Conservation (phyloP, 1,284 basidiomycete genomes). For the Abortiporus biennis region DNA sequence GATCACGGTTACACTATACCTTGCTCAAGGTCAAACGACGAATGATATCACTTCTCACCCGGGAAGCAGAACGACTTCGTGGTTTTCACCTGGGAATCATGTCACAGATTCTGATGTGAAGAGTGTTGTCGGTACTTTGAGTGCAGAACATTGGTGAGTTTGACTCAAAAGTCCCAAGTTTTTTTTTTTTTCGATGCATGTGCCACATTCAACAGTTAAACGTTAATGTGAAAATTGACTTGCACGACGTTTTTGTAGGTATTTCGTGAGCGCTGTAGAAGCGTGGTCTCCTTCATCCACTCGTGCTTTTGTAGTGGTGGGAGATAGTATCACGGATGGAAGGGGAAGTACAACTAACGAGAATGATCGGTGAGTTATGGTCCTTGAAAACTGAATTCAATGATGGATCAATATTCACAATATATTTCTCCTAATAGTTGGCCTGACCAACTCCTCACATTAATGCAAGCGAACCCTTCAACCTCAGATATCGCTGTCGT, state of each 20-base stretch:
- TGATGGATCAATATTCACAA: neutral
- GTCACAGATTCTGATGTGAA: constrained; percentile 26
- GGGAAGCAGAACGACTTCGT: constrained; percentile 41
- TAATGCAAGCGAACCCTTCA: constrained; percentile 30
- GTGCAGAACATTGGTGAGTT: constrained; percentile 37
- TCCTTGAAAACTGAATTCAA: no score
- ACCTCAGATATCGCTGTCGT: constrained; percentile 33
- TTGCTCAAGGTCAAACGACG: constrained; percentile 32
- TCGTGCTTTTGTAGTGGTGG: constrained; percentile 36
- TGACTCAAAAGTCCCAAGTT: no score
- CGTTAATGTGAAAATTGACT: no score
- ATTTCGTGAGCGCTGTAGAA: constrained; percentile 38
- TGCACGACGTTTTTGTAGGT: constrained; percentile 26
- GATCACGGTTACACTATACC: constrained; percentile 35
- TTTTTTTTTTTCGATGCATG: no score
- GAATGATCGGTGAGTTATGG: constrained; percentile 29
- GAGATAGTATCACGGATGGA: constrained; percentile 46
- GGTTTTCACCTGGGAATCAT: constrained; percentile 35
- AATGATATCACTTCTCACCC: constrained; percentile 41
- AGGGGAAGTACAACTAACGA: constrained; percentile 41
- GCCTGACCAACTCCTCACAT: constrained; percentile 40
- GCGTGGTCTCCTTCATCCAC: constrained; percentile 27
- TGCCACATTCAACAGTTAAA: no score
- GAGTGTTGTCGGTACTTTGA: constrained; percentile 28
- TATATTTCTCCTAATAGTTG: constrained; percentile 26